Evolutionary conservation across 108 stramenopile species (phyloP), one percentile per base, ranked within the genome.

Genomic region (Chaetoceros tenuissimus): DNA sequence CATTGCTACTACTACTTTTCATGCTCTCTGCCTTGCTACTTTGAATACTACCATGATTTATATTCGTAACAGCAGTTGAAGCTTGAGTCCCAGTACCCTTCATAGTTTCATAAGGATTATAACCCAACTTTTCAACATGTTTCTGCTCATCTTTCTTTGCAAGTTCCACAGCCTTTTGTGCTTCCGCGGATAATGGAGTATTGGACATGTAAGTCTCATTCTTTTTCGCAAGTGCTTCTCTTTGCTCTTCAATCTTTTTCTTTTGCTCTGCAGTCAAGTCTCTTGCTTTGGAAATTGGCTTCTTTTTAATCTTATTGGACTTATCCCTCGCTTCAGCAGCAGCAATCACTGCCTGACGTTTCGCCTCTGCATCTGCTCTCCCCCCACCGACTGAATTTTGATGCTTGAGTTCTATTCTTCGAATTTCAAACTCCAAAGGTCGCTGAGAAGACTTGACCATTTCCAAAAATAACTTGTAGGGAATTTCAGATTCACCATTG

Each of bases 281-380:
- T 3, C 64, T 59, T 8, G 57, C 51, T 45, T 79, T 84, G 25
- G 68, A 57, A 18, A 77, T 72, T 1, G 80, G 77, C 55, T 81
- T 81, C 25, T 60, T 51, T 48, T 70, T 71, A 17, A 51, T 53
- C 55, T 87, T 85, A 60, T 77, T 64, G 21, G 70, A 77, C 40
- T 77, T 82, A 51, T 91, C 89, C 46, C 89, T 65, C 10, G 82
- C 82, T 66, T 87, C 89, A 0, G 83, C 89, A 21, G 89, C 89
- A 0, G 89, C 89, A 63, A 91, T 87, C 45, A 91, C 67, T 16
- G 89, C 89, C 55, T 85, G 78, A 40, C 82, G 75, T 1, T 82
- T 73, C 0, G 73, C 65, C 26, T 66, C 57, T 13, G 83, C 75
- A 48, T 80, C 79, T 0, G 85, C 85, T 19, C 77, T 82, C 46